Conservation (phyloP, 2,329 filamentous ascomycete species). For the Escovopsis weberi region DNA sequence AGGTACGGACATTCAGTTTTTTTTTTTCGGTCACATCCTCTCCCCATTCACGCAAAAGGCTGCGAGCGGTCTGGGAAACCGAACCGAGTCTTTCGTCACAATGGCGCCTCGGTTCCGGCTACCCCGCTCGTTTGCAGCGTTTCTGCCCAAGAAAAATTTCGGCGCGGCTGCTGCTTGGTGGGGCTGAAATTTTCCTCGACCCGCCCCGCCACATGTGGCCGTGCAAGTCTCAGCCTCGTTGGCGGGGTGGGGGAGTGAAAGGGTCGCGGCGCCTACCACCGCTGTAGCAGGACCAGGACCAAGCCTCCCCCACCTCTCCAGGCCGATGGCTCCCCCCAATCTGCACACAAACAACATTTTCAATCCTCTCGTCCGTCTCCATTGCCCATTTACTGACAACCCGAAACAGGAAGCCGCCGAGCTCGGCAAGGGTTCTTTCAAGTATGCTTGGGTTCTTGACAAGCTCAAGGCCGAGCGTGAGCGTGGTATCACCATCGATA, state of each 20-base stretch:
- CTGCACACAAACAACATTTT: no score
- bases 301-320: neutral
- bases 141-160: conserved; percentile 1
- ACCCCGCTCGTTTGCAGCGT: conserved; percentile 3
- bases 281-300: neutral
- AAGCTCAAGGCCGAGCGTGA: conserved; percentile 99
- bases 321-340: no score
- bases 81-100: neutral
- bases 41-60: neutral
- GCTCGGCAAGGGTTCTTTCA: conserved; percentile 99
- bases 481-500: conserved; percentile 99
- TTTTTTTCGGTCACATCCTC: neutral
- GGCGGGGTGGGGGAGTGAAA: neutral
- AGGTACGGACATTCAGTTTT: conserved; percentile 43
- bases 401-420: conserved; percentile 79
- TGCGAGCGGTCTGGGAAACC: neutral
- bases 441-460: conserved; percentile 99
- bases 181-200: neutral
- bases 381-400: conserved; percentile 5
- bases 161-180: neutral
- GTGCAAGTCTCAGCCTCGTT: neutral
- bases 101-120: conserved; percentile 2
- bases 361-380: no score
- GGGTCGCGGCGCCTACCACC: neutral
- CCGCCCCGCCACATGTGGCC: neutral